Conservation (phyloP, 2,329 filamentous ascomycete genomes). For the Aspergillus sp. region DNA sequence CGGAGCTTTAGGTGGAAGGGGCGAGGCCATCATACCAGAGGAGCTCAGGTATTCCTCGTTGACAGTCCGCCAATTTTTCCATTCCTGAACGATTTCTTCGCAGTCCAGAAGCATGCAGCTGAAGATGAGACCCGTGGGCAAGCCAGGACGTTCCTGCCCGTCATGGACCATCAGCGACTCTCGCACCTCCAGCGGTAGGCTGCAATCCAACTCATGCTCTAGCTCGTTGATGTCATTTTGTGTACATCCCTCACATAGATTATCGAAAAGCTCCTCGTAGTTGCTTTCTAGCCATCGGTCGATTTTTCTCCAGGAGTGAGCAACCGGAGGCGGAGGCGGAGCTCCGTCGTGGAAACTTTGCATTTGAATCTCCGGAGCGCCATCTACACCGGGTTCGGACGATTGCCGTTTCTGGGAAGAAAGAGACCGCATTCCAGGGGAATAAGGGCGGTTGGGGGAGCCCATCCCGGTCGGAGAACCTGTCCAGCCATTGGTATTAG, state of each 20-base stretch:
- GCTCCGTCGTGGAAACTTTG: constrained; percentile 91
- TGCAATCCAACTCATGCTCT: constrained; percentile 93
- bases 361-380: constrained; percentile 86
- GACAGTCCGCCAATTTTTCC: constrained; percentile 92
- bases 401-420: constrained; percentile 62
- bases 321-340: constrained; percentile 82
- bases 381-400: constrained; percentile 65
- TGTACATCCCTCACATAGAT: constrained; percentile 88
- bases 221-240: constrained; percentile 94
- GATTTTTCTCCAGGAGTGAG: constrained; percentile 91
- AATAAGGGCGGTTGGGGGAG: constrained; percentile 72
- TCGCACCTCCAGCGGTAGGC: constrained; percentile 86
- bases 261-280: constrained; percentile 91
- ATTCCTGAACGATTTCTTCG: constrained; percentile 96
- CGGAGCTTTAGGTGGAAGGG: constrained; percentile 73
- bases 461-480: constrained; percentile 55
- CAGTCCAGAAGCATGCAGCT: constrained; percentile 94
- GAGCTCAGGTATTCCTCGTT: constrained; percentile 82
- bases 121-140: constrained; percentile 89
- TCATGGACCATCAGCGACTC: constrained; percentile 91
- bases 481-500: constrained; percentile 62
- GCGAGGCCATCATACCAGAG: constrained; percentile 51
- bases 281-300: constrained; percentile 92
- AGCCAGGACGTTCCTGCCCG: constrained; percentile 92
- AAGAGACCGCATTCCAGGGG: constrained; percentile 82